Evolutionary conservation across 2,329 filamentous ascomycete genomes (phyloP).

Genomic region (Alternaria consortialis): DNA sequence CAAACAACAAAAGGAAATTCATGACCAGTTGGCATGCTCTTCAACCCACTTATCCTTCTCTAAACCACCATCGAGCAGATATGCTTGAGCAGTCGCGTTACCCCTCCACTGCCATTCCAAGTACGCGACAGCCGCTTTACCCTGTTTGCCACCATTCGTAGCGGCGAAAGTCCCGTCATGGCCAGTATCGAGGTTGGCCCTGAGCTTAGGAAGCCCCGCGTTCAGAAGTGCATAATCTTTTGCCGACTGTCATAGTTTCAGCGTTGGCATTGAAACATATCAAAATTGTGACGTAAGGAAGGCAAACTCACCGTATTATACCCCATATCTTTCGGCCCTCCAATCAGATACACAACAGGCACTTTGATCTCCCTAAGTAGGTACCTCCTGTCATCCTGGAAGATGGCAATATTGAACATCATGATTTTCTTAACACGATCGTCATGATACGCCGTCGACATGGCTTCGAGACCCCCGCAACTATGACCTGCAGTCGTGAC

Average conservation of each 20-base stretch:
- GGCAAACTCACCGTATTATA: conserved; percentile 22
- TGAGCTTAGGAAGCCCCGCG: conserved; percentile 26
- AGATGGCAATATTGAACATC: conserved; percentile 32
- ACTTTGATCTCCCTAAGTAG: conserved; percentile 32
- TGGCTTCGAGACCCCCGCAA: conserved; percentile 29
- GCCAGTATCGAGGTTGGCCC: conserved; percentile 32
- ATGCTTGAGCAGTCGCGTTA: conserved; percentile 29
- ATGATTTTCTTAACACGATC: conserved; percentile 28
- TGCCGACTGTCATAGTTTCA: conserved; percentile 15
- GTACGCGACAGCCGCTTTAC: conserved; percentile 32
- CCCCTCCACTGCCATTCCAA: conserved; percentile 32
- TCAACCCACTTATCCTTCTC: conserved; percentile 32
- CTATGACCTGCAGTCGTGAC: conserved; percentile 31
- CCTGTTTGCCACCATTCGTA: conserved; percentile 32
- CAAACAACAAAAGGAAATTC: background rate
- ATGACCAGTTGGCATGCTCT: conserved; percentile 22
- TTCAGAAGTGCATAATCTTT: conserved; percentile 29
- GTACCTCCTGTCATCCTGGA: conserved; percentile 31
- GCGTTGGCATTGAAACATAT: background rate
- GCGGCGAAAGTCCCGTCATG: conserved; percentile 32
- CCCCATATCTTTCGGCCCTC: conserved; percentile 30
- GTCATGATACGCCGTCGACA: conserved; percentile 31
- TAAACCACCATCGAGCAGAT: conserved; percentile 25
- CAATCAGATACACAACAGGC: conserved; percentile 28
- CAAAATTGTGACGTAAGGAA: background rate